A percentile compares a stretch with the other conserved stretches of the same genome.
Conservation (phyloP, 2,329 filamentous ascomycete species). For the Aciculosporium take region DNA sequence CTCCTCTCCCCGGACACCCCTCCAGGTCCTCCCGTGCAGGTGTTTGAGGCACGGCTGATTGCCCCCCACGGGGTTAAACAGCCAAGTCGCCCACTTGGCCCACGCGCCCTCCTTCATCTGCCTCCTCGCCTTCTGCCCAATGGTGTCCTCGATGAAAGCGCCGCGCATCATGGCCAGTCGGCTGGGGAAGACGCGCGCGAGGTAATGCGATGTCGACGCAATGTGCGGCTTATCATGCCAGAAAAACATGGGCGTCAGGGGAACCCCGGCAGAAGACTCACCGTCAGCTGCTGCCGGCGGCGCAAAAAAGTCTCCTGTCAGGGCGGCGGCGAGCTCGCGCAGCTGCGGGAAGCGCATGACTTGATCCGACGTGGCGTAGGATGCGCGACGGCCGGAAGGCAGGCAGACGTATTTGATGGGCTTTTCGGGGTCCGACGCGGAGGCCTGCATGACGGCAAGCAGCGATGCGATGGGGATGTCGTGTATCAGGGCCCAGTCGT, state of each 20-base stretch:
- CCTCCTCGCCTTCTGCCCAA: conserved; percentile 37
- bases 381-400: conserved; percentile 35
- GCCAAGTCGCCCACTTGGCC: conserved; percentile 39
- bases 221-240: conserved; percentile 46
- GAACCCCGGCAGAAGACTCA: conserved; percentile 16
- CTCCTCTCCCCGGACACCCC: conserved; percentile 19
- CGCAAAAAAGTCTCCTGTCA: conserved; percentile 30
- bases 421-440: neutral
- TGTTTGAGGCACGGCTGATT: conserved; percentile 32
- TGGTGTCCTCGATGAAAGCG: conserved; percentile 41
- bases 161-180: conserved; percentile 35
- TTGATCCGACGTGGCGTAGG: conserved; percentile 33
- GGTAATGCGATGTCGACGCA: conserved; percentile 33
- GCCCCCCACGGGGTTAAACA: conserved; percentile 37
- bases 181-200: conserved; percentile 33
- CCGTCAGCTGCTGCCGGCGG: neutral
- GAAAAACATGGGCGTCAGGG: conserved; percentile 41
- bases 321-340: conserved; percentile 23
- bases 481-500: conserved; percentile 37
- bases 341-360: conserved; percentile 29
- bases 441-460: conserved; percentile 29
- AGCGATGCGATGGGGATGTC: conserved; percentile 30
- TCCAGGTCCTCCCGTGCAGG: conserved; percentile 36
- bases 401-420: conserved; percentile 38
- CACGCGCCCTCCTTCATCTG: conserved; percentile 42